Base-by-base conservation (phyloP, 192 early-diverging fungal genomes). In the Cladochytrium replicatum region DNA sequence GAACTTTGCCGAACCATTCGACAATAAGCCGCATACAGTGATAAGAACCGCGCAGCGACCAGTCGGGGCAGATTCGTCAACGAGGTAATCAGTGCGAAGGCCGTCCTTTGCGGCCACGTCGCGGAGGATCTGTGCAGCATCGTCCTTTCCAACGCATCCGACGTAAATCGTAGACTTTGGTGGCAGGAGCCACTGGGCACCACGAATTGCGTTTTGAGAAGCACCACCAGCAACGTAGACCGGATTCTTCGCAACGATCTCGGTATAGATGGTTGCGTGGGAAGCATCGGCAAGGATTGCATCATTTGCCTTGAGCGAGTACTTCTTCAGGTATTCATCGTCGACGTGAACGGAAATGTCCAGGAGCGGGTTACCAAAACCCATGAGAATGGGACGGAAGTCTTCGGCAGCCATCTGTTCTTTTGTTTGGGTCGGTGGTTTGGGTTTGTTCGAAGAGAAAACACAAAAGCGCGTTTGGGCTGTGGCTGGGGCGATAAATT, bases 351-450 rank as follows among this genome's bases (percentile, higher is more conserved):
- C 85, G 42, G 86, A 91, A 63, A 99, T 99, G 76, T 99, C 95
- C 55, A 99, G 83, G 55, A 99, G 74, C 37, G 95, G 95, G 80
- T 99, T 99, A 66, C 86, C 93, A 71, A 95, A 86, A 55, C 87
- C 91, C 57, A 96, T 78, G 50, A 98, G 56, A 52, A 57, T 43
- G 71, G n/a, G n/a, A n/a, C n/a, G n/a, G n/a, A n/a, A n/a, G n/a
- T n/a, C n/a, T n/a, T n/a, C n/a, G n/a, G n/a, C n/a, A n/a, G n/a
- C n/a, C n/a, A n/a, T n/a, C n/a, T n/a, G n/a, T n/a, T n/a, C n/a
- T n/a, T n/a, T n/a, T n/a, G n/a, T n/a, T n/a, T n/a, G n/a, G n/a
- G n/a, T n/a, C n/a, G n/a, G n/a, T n/a, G n/a, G n/a, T n/a, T n/a
- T n/a, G n/a, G n/a, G n/a, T n/a, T n/a, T n/a, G n/a, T n/a, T n/a